Evolutionary conservation across 257 asterid species (phyloP).

Genomic region (Datura wrightii): DNA sequence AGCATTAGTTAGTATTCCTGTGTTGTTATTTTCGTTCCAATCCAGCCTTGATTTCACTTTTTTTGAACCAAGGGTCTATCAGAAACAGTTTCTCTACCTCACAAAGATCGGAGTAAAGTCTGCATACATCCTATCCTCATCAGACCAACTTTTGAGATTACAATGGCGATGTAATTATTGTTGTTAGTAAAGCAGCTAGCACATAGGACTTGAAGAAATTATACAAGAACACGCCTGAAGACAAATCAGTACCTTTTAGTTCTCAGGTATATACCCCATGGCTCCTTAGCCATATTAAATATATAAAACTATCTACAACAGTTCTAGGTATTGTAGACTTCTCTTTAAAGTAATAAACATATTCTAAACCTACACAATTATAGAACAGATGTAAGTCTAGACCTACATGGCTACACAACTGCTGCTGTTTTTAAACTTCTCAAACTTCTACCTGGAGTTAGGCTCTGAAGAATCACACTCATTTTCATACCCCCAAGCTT

Average conservation of each 20-base stretch:
- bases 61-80: no score
- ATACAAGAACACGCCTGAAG: background rate
- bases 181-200: background rate
- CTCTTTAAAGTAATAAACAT: background rate
- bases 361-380: background rate
- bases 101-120: no score
- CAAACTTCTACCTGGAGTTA: background rate
- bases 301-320: background rate
- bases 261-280: no score
- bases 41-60: no score
- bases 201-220: slow-evolving; percentile 10
- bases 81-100: no score
- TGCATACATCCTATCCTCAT: no score
- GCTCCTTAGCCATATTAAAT: background rate
- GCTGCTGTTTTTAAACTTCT: background rate
- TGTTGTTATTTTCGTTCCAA: no score
- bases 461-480: background rate
- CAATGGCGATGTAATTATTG: no score
- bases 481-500: background rate
- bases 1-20: no score
- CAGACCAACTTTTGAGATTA: no score
- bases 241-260: no score
- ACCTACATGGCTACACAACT: background rate
- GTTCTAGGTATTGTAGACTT: background rate
- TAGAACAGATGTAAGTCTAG: background rate